Evolutionary conservation across 228 moss, liverwort and hornwort species (phyloP).

Genomic region (Sphagnum magellanicum): DNA sequence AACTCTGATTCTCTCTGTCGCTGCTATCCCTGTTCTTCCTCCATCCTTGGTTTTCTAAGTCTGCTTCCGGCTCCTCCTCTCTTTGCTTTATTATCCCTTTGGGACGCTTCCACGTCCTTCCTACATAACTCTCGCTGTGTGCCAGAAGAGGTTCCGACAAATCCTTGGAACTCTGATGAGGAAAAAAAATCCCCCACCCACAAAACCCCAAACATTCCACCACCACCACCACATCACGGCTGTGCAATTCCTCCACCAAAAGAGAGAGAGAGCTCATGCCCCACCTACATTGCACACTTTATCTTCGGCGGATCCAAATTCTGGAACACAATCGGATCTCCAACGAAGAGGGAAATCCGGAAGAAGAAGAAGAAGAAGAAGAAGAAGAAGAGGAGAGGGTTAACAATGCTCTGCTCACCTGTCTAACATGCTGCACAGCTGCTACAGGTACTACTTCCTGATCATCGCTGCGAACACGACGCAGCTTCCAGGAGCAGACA

Average conservation of each 20-base stretch:
- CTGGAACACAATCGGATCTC: too few species aligned
- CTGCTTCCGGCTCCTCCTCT: not conserved
- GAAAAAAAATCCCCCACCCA: too few species aligned
- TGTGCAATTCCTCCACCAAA: not conserved
- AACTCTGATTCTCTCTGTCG: constrained; percentile 16
- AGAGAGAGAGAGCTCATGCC: not conserved
- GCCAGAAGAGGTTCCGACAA: constrained; percentile 31
- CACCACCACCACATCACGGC: not conserved
- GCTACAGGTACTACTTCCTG: constrained; percentile 6
- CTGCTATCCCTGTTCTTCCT: constrained; percentile 35
- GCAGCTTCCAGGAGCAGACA: constrained; percentile 42
- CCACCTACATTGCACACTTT: too few species aligned
- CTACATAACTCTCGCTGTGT: constrained; percentile 15
- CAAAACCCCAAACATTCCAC: not conserved
- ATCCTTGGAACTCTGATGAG: constrained; percentile 22
- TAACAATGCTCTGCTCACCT: not conserved
- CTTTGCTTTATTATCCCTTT: constrained; percentile 6
- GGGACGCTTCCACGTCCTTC: constrained; percentile 35
- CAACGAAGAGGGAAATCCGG: not conserved
- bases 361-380: not conserved
- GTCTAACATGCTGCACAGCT: too few species aligned
- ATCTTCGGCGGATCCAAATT: too few species aligned
- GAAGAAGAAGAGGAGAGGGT: not conserved
- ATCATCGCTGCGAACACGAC: constrained; percentile 16
- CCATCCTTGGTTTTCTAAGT: constrained; percentile 9